Percentiles rank a stretch among this genome's conserved stretches.
Conservation (phyloP, 345 rosid genomes). For the Lepidium sativum region DNA sequence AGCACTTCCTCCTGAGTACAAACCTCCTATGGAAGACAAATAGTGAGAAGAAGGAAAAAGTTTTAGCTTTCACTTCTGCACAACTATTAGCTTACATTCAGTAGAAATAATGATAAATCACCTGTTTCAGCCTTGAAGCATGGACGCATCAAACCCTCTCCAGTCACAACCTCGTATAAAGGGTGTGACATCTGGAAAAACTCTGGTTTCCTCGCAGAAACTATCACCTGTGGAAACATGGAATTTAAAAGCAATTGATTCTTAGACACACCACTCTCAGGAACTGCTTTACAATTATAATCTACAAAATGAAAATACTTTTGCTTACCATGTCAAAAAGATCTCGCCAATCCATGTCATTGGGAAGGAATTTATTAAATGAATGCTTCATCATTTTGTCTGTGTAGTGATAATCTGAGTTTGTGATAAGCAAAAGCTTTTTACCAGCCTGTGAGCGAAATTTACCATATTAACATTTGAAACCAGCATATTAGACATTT, state of each 20-base stretch:
- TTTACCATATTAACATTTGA: conserved; percentile 3
- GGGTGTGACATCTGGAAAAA: conserved; percentile 98
- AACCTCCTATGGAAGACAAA: conserved; percentile 46
- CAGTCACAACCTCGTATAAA: conserved; percentile 86
- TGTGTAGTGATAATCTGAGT: conserved; percentile 89
- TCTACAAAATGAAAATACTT: neutral
- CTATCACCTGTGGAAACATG: conserved; percentile 56
- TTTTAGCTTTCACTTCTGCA: neutral
- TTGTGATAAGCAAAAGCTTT: conserved; percentile 89
- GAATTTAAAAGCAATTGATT: neutral
- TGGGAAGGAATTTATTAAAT: conserved; percentile 80
- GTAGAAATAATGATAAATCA: conserved; percentile 24
- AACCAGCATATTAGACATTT: neutral
- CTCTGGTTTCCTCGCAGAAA: conserved; percentile 96
- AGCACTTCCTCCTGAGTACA: conserved; percentile 97
- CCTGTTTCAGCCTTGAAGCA: conserved; percentile 89
- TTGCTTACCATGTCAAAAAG: conserved; percentile 74
- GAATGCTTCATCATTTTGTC: conserved; percentile 98
- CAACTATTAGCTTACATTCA: neutral
- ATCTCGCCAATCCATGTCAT: conserved; percentile 89
- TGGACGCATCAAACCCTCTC: conserved; percentile 94
- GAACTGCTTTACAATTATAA: neutral
- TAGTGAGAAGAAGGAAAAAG: neutral
- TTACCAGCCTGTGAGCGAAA: conserved; percentile 74
- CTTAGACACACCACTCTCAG: neutral